A percentile compares a stretch with the other conserved stretches of the same genome.
Evolutionary conservation across 176 grass and related monocot genomes (phyloP).

Genomic region (Triticum timopheevii): DNA sequence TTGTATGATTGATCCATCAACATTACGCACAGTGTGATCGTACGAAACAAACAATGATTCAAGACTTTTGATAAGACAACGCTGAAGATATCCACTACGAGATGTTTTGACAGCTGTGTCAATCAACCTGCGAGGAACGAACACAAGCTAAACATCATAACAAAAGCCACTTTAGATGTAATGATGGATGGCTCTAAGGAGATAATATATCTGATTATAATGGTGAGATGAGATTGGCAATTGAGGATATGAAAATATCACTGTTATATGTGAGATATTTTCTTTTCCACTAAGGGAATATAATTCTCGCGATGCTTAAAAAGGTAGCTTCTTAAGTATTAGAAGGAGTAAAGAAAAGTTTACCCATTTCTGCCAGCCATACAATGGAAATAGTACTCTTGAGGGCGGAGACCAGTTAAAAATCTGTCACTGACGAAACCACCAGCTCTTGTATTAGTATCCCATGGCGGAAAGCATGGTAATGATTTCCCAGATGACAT

Average conservation of each 20-base stretch:
- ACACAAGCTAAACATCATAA: conserved; percentile 18
- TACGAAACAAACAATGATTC: conserved; percentile 87
- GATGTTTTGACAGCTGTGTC: conserved; percentile 97
- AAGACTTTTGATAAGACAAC: conserved; percentile 91
- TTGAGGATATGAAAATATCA: background rate
- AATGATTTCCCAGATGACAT: conserved; percentile 94
- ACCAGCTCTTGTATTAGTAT: conserved; percentile 73
- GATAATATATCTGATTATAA: background rate
- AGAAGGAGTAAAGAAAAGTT: conserved; percentile 25
- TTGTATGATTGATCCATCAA: conserved; percentile 91
- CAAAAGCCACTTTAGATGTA: background rate
- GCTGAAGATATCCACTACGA: conserved; percentile 92
- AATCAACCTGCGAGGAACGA: conserved; percentile 57
- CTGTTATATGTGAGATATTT: background rate
- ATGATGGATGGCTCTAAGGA: background rate
- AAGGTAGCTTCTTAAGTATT: background rate
- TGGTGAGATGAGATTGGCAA: background rate
- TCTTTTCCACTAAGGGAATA: background rate
- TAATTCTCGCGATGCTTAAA: background rate
- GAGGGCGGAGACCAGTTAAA: conserved; percentile 93
- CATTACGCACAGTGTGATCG: conserved; percentile 87
- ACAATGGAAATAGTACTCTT: conserved; percentile 99
- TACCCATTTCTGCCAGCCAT: conserved; percentile 99
- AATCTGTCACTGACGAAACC: conserved; percentile 88
- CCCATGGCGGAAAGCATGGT: conserved; percentile 91